Evolutionary conservation across 306 rosid species (phyloP).

Genomic region (Acacia crassicarpa): DNA sequence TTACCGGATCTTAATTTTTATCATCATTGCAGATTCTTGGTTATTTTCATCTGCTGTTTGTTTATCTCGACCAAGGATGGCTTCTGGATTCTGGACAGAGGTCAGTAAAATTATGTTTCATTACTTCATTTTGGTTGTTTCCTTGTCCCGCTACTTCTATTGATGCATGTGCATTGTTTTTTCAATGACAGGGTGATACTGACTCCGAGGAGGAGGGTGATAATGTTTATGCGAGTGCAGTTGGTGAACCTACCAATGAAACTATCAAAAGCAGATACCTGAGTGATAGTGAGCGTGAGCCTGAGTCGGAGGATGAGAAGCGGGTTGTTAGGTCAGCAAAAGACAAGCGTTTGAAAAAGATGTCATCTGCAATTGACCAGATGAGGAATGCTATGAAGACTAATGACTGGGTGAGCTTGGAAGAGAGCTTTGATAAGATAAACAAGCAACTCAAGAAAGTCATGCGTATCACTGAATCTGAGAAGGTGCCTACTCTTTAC

Average conservation of each 20-base stretch:
- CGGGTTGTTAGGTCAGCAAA: constrained; percentile 79
- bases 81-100: constrained; percentile 61
- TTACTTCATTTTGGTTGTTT: neutral
- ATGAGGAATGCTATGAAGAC: constrained; percentile 97
- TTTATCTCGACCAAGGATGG: constrained; percentile 19
- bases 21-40: constrained; percentile 14
- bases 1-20: neutral
- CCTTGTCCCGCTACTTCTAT: neutral
- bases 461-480: constrained; percentile 85
- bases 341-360: constrained; percentile 88
- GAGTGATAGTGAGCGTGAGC: constrained; percentile 67
- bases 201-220: constrained; percentile 81
- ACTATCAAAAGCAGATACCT: constrained; percentile 41
- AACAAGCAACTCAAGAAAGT: constrained; percentile 97
- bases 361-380: constrained; percentile 83
- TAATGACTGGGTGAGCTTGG: constrained; percentile 96
- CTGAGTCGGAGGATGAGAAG: constrained; percentile 51
- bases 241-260: constrained; percentile 39
- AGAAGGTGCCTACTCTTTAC: constrained; percentile 73
- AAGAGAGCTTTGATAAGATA: constrained; percentile 89
- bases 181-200: constrained; percentile 57
- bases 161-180: neutral
- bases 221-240: constrained; percentile 44
- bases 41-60: neutral
- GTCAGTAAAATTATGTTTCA: constrained; percentile 15